Conservation (phyloP, 306 rosid genomes). For the Cyamopsis tetragonoloba region DNA sequence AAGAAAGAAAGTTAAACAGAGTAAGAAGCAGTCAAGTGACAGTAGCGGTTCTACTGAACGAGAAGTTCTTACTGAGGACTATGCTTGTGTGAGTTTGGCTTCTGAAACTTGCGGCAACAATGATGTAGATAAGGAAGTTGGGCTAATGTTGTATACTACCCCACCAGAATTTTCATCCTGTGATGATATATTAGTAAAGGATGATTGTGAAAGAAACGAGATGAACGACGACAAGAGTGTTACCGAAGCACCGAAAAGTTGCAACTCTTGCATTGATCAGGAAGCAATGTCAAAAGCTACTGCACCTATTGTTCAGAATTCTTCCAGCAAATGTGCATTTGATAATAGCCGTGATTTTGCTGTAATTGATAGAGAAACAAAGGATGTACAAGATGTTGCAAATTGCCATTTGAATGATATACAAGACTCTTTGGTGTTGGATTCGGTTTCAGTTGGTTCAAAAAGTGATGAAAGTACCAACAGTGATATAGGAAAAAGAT, state of each 20-base stretch:
- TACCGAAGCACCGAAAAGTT: slow-evolving; percentile 25
- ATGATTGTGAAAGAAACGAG: slow-evolving; percentile 21
- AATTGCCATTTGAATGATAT: slow-evolving; percentile 28
- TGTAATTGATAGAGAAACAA: slow-evolving; percentile 25
- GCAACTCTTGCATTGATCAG: slow-evolving; percentile 35
- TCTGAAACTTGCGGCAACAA: slow-evolving; percentile 46
- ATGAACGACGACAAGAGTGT: not conserved
- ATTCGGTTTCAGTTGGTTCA: slow-evolving; percentile 42
- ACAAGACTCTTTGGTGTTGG: slow-evolving; percentile 37
- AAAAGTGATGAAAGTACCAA: slow-evolving; percentile 35
- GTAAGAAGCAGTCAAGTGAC: slow-evolving; percentile 48
- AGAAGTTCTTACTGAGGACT: slow-evolving; percentile 46
- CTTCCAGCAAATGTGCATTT: slow-evolving; percentile 25
- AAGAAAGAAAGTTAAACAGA: slow-evolving; percentile 50
- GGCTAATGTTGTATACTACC: slow-evolving; percentile 19
- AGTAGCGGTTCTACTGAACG: slow-evolving; percentile 37
- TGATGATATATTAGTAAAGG: slow-evolving; percentile 27
- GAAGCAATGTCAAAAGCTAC: slow-evolving; percentile 27
- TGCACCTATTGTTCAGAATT: slow-evolving; percentile 14
- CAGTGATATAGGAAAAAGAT: slow-evolving; percentile 26
- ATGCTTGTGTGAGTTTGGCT: slow-evolving; percentile 35
- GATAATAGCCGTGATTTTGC: slow-evolving; percentile 16
- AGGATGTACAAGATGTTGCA: slow-evolving; percentile 20
- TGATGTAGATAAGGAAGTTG: slow-evolving; percentile 33
- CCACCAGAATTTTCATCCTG: slow-evolving; percentile 35